Evolutionary conservation across 1,139 yeast species (phyloP), one percentile per base, ranked within the genome.

Genomic region (Yamadazyma oceani): DNA sequence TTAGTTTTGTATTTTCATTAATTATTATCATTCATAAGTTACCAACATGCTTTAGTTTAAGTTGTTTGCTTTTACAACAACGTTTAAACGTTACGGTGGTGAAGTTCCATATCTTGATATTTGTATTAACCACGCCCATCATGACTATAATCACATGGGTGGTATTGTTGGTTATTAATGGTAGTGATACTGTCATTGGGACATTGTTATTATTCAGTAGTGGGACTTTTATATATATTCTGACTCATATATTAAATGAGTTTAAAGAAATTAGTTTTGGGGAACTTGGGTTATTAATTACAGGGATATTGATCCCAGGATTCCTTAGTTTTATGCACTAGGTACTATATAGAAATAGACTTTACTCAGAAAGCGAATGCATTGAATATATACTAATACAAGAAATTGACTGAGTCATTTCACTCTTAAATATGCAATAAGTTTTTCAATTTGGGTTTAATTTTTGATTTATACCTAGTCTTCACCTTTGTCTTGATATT

Each of bases 151-250:
- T 65, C 3, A 73, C 83, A 0, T 78, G 67, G 53, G 34, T 60
- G 7, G 37, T 74, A 3, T 58, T 78, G 26, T 45, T 50, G 22
- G 17, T 70, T 10, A 45, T 71, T 11, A 50, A 55, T 41, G 35
- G 51, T 7, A 50, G 55, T 36, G 62, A 64, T 32, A 64, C 70
- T 49, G 62, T 70, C 44, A 62, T 82, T n/a, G 84, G 82, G 1
- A 45, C 69, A 2, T 55, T 80, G 25, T 59, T 82, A 36, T 56
- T 83, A 11, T 79, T 82, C 46, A 76, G 85, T 40, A 86, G 85
- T 5, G 95, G 95, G 5, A 82, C 88, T 0, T 85, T 85, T 51
- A 56, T 84, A 23, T 85, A 74, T 49, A 86, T 85, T 24, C 85
- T 87, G 11, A 68, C 78, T 43, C 87, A 84, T 54, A 32, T 39